Evolutionary conservation across 495 filamentous ascomycete genomes (phyloP), one percentile per base, ranked within the genome.

Genomic region (Penicillium desertorum): DNA sequence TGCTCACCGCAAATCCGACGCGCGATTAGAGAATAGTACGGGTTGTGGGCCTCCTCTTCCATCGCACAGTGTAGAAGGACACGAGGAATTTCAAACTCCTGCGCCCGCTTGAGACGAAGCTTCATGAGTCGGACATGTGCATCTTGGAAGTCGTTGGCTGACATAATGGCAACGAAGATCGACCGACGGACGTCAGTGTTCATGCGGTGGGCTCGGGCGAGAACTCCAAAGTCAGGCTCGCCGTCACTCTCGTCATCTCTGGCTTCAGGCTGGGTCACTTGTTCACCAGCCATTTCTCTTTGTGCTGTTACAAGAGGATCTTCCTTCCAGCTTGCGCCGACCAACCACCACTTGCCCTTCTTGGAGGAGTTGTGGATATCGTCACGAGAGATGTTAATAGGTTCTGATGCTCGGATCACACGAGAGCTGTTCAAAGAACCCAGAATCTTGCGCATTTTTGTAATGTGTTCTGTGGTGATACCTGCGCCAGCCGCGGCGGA

Each of bases 261-360:
- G 49, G 56, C 53, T 17, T 59, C 44, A 57, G 59, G 22, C 14
- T 56, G 39, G 55, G 58, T 46, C 8, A 20, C 49, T 9, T 65
- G 63, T 4, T 67, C 51, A 41, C 34, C 50, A 23, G 67, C 62
- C 25, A 76, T 60, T 47, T 76, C 71, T 50, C 72, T 58, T 20
- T 72, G 73, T 16, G 75, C 74, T 29, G 70, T 62, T 17, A 75
- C 71, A 25, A 78, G 60, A 2, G 75, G 65, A 23, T 74, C 73
- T 50, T 82, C 80, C 29, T 79, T 85, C 88, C 91, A 96, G 71
- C 91, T 95, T 12, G 93, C 92, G 44, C 94, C 93, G 23, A 96
- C 87, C 36, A 98, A 82, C 94, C 94, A 98, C 95, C 94, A 98
- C 77, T 96, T 97, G 3, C 94, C 94, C 71, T 88, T 90, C 61